phyloP scores from a whole-genome alignment of 106 monocot species.

The Triglochin maritima region DNA sequence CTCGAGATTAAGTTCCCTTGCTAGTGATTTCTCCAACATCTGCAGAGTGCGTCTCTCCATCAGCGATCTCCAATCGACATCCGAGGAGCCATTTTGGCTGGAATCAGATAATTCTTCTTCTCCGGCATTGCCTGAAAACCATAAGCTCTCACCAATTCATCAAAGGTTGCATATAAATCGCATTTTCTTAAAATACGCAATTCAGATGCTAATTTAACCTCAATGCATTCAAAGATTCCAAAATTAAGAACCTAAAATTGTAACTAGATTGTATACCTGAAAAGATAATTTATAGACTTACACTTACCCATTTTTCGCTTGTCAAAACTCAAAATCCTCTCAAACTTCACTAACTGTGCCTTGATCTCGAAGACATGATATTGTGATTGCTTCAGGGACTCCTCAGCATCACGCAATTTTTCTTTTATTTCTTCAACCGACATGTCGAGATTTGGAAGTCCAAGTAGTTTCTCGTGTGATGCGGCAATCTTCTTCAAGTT shows the following conservation, averaged over 20 bases:
- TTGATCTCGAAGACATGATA: slow-evolving; percentile 51
- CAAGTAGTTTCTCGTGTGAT: slow-evolving; percentile 9
- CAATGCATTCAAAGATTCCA: too few species aligned
- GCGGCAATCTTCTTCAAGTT: slow-evolving; percentile 32
- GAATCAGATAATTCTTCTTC: slow-evolving; percentile 18
- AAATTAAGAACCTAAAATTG: not conserved
- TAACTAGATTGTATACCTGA: not conserved
- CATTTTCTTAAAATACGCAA: too few species aligned
- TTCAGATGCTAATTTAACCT: too few species aligned
- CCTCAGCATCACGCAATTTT: slow-evolving; percentile 38
- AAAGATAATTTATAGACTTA: slow-evolving; percentile 16
- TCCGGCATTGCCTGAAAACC: slow-evolving; percentile 26
- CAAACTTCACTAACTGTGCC: slow-evolving; percentile 39
- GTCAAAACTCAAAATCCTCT: slow-evolving; percentile 26
- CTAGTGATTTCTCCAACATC: slow-evolving; percentile 83
- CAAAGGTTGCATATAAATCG: too few species aligned
- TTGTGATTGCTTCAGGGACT: slow-evolving; percentile 39
- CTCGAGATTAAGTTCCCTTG: slow-evolving; percentile 83
- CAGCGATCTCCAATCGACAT: slow-evolving; percentile 28
- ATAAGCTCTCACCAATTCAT: not conserved
- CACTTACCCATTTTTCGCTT: slow-evolving; percentile 30
- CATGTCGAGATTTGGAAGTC: slow-evolving; percentile 12
- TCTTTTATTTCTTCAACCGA: slow-evolving; percentile 22
- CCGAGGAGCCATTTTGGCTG: slow-evolving; percentile 18
- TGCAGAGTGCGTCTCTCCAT: slow-evolving; percentile 50